Conservation (phyloP, 2,329 filamentous ascomycete species). For the Colletotrichum aenigma region DNA sequence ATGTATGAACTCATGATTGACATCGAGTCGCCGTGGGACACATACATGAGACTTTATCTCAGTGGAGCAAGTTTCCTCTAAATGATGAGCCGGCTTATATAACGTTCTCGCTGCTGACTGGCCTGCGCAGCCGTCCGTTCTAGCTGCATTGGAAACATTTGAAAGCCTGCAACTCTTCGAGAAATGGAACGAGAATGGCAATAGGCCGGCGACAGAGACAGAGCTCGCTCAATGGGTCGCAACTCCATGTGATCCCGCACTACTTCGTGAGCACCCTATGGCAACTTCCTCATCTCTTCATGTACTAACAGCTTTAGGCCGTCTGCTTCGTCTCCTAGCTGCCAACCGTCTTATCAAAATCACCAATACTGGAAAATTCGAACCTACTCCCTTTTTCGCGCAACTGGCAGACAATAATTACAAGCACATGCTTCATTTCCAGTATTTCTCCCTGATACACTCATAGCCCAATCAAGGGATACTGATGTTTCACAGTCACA, state of each 20-base stretch:
- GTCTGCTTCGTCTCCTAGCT: background rate
- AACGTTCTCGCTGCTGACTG: background rate
- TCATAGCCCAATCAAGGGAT: too few relatives aligned
- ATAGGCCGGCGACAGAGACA: background rate
- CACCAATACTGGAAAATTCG: background rate
- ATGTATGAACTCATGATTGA: background rate
- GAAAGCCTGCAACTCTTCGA: background rate
- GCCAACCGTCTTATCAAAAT: background rate
- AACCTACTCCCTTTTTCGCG: background rate
- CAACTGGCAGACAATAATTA: background rate
- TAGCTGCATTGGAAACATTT: background rate
- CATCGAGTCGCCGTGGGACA: constrained; percentile 3
- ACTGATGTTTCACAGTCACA: background rate
- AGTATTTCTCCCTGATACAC: background rate
- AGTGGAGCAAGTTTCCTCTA: background rate
- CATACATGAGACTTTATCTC: background rate
- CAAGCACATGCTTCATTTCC: background rate
- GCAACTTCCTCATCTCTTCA: background rate
- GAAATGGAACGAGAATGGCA: background rate
- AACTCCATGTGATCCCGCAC: background rate
- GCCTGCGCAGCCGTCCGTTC: background rate
- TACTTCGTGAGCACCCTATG: background rate
- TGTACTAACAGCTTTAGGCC: background rate
- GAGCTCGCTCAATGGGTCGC: background rate
- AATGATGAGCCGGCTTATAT: background rate